Evolutionary conservation across 169 alveolate species (phyloP), one percentile per base, ranked within the genome.

Genomic region (Eimeria tenella): DNA sequence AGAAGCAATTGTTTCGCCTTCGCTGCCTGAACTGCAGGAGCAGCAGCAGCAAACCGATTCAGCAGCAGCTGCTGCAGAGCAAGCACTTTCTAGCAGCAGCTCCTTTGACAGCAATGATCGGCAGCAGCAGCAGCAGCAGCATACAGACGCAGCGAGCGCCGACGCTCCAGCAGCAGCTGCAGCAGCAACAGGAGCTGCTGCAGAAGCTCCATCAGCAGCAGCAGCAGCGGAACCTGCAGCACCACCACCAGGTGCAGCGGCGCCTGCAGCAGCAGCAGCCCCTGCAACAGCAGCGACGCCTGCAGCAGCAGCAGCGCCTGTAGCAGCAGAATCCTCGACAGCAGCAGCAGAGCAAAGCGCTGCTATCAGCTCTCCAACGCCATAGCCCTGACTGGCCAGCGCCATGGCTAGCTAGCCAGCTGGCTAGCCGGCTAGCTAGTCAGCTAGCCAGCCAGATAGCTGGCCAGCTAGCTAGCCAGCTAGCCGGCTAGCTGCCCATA

Each of bases 61-160:
- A 75, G 56, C 82, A 71, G 55, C 49, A 71, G 82, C 15, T 7
- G 82, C 82, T 23, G 53, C 56, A 71, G 17, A 4, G 53, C 13
- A 42, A 21, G 52, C 6, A 11, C 15, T 50, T 23, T 13, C 6
- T n/a, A 8, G 1, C 82, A 21, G 56, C 53, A n/a, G 53, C 10
- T 21, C 56, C 52, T 8, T n/a, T 0, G 49, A 13, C 82, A 71
- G 42, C 82, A 1, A 7, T 11, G 5, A 49, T 58, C 58, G 49
- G 62, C 63, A 5, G 86, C 86, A 49, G 86, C 86, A 75, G 86
- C 65, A 75, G 62, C 86, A 75, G 75, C 42, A 65, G 23, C 13
- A 65, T 5, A 10, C 8, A 9, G n/a, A 42, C 6, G 58, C 58
- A 50, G 13, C 19, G 10, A 1, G 82, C 10, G 13, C 65, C 65